Base-by-base conservation (phyloP, 2,329 filamentous ascomycete species). In the Sclerotinia nivalis region DNA sequence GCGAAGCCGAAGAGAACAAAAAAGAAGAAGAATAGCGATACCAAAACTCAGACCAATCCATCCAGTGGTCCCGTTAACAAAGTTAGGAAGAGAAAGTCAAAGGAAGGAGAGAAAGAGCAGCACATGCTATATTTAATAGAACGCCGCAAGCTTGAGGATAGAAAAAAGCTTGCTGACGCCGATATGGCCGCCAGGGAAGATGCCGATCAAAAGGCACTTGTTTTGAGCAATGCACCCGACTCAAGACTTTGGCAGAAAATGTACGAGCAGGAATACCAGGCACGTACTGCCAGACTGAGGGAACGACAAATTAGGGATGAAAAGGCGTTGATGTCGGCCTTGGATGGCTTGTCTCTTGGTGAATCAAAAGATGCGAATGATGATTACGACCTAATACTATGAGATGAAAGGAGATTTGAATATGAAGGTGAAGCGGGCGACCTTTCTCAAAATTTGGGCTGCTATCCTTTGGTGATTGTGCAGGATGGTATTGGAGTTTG, bases 391-490 rank as follows among this genome's bases (percentile, higher is more conserved):
- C 2, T 37, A 15, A 34, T 64, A 10, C 31, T 52, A 15, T 52
- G 22, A 64, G 45, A 12, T 25, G 13, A 13, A 22, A 22, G 22
- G 22, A 3, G 34, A 5, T 1, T 34, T 1, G 22, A 1, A 2
- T 20, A 15, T 28, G 9, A 13, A 15, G 2, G 2, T 4, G 8
- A 4, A 22, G 9, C 2, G 3, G 34, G 4, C 6, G 2, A 3
- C 4, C 8, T 20, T 50, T 2, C 12, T 8, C 7, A 22, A 6
- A 4, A 4, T 20, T n/a, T 20, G 1, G 22, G 1, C 7, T 40
- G 1, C 22, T 52, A 20, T 10, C 4, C 25, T 37, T 50, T 34
- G 8, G 45, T 9, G 13, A 7, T 2, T 25, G 0, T 37, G 22
- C 28, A 20, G 8, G 3, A 37, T n/a, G 28, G 20, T n/a, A n/a